Evolutionary conservation across 2,329 filamentous ascomycete genomes (phyloP).

Genomic region (Saccharata proteae): DNA sequence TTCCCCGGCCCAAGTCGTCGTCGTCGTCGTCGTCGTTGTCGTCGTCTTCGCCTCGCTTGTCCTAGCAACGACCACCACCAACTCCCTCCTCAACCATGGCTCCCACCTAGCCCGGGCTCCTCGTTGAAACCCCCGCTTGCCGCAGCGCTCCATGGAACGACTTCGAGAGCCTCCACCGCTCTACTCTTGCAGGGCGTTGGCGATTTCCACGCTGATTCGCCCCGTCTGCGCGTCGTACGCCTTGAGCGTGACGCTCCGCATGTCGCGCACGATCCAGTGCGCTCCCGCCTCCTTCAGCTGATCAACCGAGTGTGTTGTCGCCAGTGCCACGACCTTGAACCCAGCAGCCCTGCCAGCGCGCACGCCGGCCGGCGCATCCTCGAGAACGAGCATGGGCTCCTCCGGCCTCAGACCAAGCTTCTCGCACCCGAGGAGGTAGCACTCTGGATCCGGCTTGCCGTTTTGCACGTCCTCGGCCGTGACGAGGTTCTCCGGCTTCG

Average conservation of each 20-base stretch:
- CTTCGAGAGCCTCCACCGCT: slow-evolving; percentile 9
- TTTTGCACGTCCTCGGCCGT: slow-evolving; percentile 36
- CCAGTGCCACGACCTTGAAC: slow-evolving; percentile 71
- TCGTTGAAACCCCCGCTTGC: no score
- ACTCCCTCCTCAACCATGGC: no score
- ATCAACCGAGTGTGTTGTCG: slow-evolving; percentile 67
- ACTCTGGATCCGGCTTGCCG: slow-evolving; percentile 39
- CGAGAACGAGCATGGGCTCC: slow-evolving; percentile 57
- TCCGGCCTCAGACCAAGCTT: slow-evolving; percentile 28
- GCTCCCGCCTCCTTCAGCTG: slow-evolving; percentile 65
- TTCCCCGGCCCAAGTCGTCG: no score
- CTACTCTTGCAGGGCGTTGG: slow-evolving; percentile 39
- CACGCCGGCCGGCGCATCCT: slow-evolving; percentile 83
- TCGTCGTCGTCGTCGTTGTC: no score
- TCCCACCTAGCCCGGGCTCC: no score
- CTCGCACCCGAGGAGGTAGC: slow-evolving; percentile 33
- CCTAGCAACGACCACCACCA: no score
- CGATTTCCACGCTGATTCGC: slow-evolving; percentile 56
- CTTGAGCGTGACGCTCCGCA: slow-evolving; percentile 57
- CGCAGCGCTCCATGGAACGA: no score
- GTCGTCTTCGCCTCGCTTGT: no score
- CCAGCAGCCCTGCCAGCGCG: slow-evolving; percentile 73
- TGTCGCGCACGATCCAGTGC: slow-evolving; percentile 75
- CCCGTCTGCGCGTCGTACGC: slow-evolving; percentile 43
- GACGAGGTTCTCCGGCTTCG: slow-evolving; percentile 35